phyloP scores from a whole-genome alignment of 495 filamentous ascomycete species.

The Copromyces sp. region DNA sequence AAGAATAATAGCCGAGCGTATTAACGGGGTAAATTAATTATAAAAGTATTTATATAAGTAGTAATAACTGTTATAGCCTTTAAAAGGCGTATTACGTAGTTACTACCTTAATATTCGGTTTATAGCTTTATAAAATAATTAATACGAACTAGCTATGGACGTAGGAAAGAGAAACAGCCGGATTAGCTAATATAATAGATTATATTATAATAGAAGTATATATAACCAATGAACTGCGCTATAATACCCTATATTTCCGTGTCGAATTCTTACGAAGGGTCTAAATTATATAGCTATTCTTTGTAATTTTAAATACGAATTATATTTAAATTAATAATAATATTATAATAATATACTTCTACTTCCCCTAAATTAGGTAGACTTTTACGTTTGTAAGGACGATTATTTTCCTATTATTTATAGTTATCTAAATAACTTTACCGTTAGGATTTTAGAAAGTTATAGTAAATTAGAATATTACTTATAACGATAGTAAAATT shows the following conservation, averaged over 20 bases:
- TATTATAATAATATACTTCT: too few species aligned
- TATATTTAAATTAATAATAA: too few species aligned
- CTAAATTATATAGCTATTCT: neutral
- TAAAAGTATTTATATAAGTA: neutral
- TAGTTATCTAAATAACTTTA: too few species aligned
- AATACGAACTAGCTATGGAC: neutral
- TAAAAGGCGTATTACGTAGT: neutral
- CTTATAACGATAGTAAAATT: too few species aligned
- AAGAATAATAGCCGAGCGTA: neutral
- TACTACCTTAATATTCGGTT: neutral
- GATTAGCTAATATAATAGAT: neutral
- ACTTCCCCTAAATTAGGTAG: too few species aligned
- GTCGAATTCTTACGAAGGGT: neutral
- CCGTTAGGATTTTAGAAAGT: too few species aligned
- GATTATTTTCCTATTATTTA: too few species aligned
- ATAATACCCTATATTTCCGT: neutral
- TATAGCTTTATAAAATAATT: neutral
- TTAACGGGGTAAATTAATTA: neutral
- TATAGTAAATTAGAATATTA: too few species aligned
- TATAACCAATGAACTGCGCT: neutral
- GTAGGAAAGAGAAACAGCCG: neutral
- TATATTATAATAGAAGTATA: neutral
- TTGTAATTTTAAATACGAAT: too few species aligned
- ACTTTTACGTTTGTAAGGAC: too few species aligned
- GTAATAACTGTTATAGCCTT: neutral